These are phyloP conservation scores for Pseudoperonospora humuli DNA, from an alignment of 352 stramenopile genomes.

Conservation along the genomic window DNA sequence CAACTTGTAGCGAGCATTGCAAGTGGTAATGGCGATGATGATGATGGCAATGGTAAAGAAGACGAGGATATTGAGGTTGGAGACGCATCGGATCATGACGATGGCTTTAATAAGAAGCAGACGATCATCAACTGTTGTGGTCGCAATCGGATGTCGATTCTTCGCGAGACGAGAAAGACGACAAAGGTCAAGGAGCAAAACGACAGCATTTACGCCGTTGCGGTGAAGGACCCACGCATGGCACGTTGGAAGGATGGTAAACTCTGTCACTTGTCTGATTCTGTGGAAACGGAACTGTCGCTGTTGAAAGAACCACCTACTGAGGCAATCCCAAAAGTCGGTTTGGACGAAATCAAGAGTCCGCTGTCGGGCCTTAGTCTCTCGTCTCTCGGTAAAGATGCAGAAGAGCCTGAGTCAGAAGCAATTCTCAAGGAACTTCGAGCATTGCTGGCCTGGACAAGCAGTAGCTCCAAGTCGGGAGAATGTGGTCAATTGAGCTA, in stretches of 20 bases:
- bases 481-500: slow-evolving; percentile 8
- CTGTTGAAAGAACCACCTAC: slow-evolving; percentile 46
- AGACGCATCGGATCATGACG: slow-evolving; percentile 41
- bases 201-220: slow-evolving; percentile 27
- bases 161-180: slow-evolving; percentile 4
- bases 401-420: slow-evolving; percentile 53
- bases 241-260: slow-evolving; percentile 3
- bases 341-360: slow-evolving; percentile 35
- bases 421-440: slow-evolving; percentile 50
- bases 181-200: slow-evolving; percentile 1
- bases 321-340: slow-evolving; percentile 15
- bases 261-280: background rate
- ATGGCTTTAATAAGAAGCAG: slow-evolving; percentile 27
- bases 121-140: slow-evolving; percentile 2
- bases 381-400: slow-evolving; percentile 25
- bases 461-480: background rate
- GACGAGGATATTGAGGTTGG: slow-evolving; percentile 9
- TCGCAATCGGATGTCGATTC: slow-evolving; percentile 15
- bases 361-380: slow-evolving; percentile 45
- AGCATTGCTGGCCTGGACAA: slow-evolving; percentile 49
- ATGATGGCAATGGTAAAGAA: background rate
- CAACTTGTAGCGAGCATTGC: slow-evolving; percentile 26
- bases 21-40: background rate
- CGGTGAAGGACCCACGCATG: slow-evolving; percentile 40
- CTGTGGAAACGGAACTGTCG: slow-evolving; percentile 15